These are phyloP conservation scores for bread wheat (Triticum aestivum) DNA, from an alignment of 176 grass and related monocot genomes.

Conservation along the genomic window IWGSC_CS_RefSeq_v2.1 NC_057802.1:578242862-578243361, in stretches of 20 bases:
- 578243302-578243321: too few relatives aligned
- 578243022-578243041: constrained; percentile 24
- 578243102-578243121: constrained; percentile 98
- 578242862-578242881: constrained; percentile 99
- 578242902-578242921: constrained; percentile 95
- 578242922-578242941: constrained; percentile 97
- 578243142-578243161: constrained; percentile 50
- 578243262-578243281: too few relatives aligned
- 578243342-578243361: constrained; percentile 54
- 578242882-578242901: constrained; percentile 98
- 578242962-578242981: constrained; percentile 95
- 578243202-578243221: too few relatives aligned
- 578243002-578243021: constrained; percentile 57
- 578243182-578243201: too few relatives aligned
- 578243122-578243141: constrained; percentile 94
- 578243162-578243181: not conserved
- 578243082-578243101: constrained; percentile 91
- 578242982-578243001: constrained; percentile 94
- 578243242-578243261: too few relatives aligned
- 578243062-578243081: constrained; percentile 50
- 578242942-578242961: constrained; percentile 97
- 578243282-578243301: too few relatives aligned
- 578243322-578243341: too few relatives aligned
- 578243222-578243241: too few relatives aligned
- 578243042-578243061: constrained; percentile 14